Evolutionary conservation across 108 stramenopile species (phyloP), one percentile per base, ranked within the genome.

Genomic region (Pseudonitzschia multistriata): DNA sequence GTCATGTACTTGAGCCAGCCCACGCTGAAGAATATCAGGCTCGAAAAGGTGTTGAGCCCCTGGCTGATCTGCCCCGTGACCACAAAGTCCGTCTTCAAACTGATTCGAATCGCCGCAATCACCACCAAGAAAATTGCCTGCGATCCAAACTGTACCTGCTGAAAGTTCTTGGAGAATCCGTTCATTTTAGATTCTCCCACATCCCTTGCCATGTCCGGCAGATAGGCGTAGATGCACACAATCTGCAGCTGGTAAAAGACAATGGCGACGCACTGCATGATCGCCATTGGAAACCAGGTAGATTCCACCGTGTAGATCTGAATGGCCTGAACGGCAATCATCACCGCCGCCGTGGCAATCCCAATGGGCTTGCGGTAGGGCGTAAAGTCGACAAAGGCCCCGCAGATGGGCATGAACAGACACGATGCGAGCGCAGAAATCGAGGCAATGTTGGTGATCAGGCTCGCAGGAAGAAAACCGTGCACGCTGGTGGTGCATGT

Each of bases 261-360:
- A 29, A 66, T 81, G 5, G 72, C 66, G 11, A 86, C 13, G 19
- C 78, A 77, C 52, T 90, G 85, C 13, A 90, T 59, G 21, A 87
- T 79, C 5, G 78, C 62, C 81, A 85, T 87, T 29, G 62, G 31
- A 62, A 87, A 90, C 88, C 88, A 90, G 3, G 86, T 87, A 5
- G 14, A 19, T 48, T 54, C 49, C 17, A 74, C 63, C 14, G 81
- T 84, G 6, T 34, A 47, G 25, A 87, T 87, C 70, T 87, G 86
- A 28, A 68, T 64, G 0, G 68, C 77, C 24, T 83, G 82, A 15
- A 90, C 76, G 15, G 66, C 15, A 0, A 73, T 57, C 11, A 85
- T 61, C 3, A 78, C n/a, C 22, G 73, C 30, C 10, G 78, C 74
- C 3, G 81, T 70, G 1, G 71, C 24, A 0, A 71, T 68, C 6